Conservation (phyloP, 129 eudicot genomes). For the Artemisia argyi region DNA sequence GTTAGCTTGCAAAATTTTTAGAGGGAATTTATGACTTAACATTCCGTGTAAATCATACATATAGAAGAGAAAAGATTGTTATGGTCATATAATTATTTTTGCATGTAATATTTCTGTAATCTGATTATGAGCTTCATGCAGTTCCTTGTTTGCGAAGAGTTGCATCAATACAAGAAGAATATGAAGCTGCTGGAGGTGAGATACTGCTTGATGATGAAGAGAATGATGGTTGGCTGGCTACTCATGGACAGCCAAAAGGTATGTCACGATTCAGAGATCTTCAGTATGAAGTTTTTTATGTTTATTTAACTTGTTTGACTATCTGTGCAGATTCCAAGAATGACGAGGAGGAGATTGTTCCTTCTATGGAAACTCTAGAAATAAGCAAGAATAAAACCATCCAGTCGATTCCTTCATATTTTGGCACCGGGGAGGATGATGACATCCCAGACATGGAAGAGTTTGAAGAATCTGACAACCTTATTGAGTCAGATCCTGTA, state of each 20-base stretch:
- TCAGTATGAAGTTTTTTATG: background rate
- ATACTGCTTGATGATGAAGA: conserved; percentile 84
- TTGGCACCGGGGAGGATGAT: conserved; percentile 83
- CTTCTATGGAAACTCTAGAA: conserved; percentile 88
- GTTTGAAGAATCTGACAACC: conserved; percentile 78
- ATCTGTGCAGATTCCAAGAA: conserved; percentile 50
- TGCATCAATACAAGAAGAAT: conserved; percentile 90
- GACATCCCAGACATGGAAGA: conserved; percentile 93
- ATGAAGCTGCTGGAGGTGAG: conserved; percentile 98
- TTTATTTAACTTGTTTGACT: conserved; percentile 18
- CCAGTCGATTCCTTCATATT: conserved; percentile 76
- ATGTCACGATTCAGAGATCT: conserved; percentile 6
- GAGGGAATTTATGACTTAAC: conserved; percentile 5
- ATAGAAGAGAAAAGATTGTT: background rate
- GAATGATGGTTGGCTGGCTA: conserved; percentile 97
- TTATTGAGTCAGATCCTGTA: conserved; percentile 86
- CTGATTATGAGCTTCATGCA: conserved; percentile 26
- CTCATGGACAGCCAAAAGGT: conserved; percentile 98
- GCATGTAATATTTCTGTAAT: background rate
- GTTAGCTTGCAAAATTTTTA: conserved; percentile 11
- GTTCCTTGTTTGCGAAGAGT: conserved; percentile 96
- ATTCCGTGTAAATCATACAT: no score
- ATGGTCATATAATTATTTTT: background rate
- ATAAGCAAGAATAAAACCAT: conserved; percentile 66
- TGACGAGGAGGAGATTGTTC: conserved; percentile 75